These are phyloP conservation scores for Aspergillus ostianus DNA, from an alignment of 495 filamentous ascomycete genomes.

Conservation along the genomic window DNA sequence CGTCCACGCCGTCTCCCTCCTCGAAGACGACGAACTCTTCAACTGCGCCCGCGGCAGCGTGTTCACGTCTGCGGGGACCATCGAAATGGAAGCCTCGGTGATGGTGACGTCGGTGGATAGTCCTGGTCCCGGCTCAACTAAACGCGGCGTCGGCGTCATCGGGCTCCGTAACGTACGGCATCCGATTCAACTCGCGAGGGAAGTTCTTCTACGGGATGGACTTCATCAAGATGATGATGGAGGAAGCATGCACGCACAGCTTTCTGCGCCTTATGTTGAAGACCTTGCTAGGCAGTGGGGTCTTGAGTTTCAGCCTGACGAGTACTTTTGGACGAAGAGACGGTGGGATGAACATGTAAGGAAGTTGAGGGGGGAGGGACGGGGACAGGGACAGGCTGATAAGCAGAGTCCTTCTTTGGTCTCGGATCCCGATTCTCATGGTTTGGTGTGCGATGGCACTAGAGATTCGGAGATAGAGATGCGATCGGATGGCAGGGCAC, in stretches of 20 bases:
- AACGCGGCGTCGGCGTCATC: conserved; percentile 75
- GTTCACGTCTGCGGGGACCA: conserved; percentile 76
- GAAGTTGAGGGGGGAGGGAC: conserved; percentile 46
- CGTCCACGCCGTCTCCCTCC: conserved; percentile 68
- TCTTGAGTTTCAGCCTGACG: conserved; percentile 61
- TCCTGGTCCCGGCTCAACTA: conserved; percentile 49
- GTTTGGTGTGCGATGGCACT: too few relatives aligned
- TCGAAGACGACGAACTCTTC: conserved; percentile 83
- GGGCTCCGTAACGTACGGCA: conserved; percentile 71
- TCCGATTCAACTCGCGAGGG: conserved; percentile 71
- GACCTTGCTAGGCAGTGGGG: conserved; percentile 63
- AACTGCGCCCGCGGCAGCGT: conserved; percentile 85
- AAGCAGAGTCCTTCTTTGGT: neutral
- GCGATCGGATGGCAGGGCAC: neutral
- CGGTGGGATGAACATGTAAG: conserved; percentile 81
- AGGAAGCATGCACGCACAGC: conserved; percentile 63
- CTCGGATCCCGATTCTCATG: too few relatives aligned
- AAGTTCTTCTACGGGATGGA: conserved; percentile 62
- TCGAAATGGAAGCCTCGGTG: conserved; percentile 86
- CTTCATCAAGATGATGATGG: conserved; percentile 27
- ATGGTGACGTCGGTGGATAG: conserved; percentile 63
- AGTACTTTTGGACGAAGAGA: conserved; percentile 76
- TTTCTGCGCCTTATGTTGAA: conserved; percentile 69
- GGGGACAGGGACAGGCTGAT: too few relatives aligned
- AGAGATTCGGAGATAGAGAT: neutral